Evolutionary conservation across 2,329 filamentous ascomycete genomes (phyloP).

Genomic region (Sporothrix brunneoviolacea): DNA sequence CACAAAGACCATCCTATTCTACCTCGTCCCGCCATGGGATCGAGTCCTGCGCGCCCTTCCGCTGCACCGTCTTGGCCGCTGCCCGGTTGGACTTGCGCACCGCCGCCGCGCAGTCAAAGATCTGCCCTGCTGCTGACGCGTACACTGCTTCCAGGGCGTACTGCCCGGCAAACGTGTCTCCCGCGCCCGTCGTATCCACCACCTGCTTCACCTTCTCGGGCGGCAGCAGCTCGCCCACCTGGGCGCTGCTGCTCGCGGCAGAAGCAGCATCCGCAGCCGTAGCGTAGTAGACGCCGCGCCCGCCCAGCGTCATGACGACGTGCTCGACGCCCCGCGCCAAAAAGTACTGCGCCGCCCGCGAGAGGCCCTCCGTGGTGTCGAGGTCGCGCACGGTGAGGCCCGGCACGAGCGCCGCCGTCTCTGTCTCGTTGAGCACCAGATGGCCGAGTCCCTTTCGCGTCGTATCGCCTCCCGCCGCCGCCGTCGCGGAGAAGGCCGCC

Average conservation of each 20-base stretch:
- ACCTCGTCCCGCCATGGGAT: conserved; percentile 58
- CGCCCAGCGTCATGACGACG: conserved; percentile 78
- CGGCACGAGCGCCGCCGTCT: conserved; percentile 58
- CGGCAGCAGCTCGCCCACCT: conserved; percentile 42
- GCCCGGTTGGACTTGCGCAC: conserved; percentile 55
- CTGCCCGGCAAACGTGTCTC: conserved; percentile 87
- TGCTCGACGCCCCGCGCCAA: conserved; percentile 61
- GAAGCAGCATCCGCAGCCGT: conserved; percentile 28
- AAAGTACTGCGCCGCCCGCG: conserved; percentile 44
- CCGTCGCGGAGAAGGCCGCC: conserved; percentile 35
- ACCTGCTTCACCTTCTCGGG: conserved; percentile 64
- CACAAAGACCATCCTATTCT: not conserved
- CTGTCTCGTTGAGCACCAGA: conserved; percentile 68
- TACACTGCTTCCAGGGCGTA: conserved; percentile 69
- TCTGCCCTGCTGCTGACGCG: conserved; percentile 22
- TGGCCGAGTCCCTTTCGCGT: conserved; percentile 46
- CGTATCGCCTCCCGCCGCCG: not conserved
- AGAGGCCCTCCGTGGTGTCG: conserved; percentile 27
- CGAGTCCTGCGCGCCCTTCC: conserved; percentile 56
- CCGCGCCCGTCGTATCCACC: conserved; percentile 88
- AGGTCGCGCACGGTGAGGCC: conserved; percentile 30
- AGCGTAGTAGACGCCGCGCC: conserved; percentile 66
- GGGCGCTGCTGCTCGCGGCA: conserved; percentile 26
- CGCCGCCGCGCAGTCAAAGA: conserved; percentile 51
- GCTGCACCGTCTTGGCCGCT: conserved; percentile 60